phyloP scores from a whole-genome alignment of 2,329 filamentous ascomycete species.

The Ilyonectria destructans region DNA sequence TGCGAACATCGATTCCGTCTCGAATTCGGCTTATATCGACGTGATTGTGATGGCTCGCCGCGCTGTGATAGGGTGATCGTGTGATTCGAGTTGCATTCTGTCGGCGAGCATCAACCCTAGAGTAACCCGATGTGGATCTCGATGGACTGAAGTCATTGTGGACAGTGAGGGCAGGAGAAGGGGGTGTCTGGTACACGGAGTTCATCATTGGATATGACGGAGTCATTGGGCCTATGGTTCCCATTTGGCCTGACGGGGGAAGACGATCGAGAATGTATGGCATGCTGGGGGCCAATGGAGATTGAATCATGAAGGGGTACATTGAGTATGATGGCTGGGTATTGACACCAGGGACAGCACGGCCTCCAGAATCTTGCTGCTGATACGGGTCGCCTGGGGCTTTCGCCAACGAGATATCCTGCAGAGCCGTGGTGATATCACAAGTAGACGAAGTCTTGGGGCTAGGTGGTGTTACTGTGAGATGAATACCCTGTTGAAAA shows the following conservation, averaged over 20 bases:
- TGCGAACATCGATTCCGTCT: slow-evolving; percentile 80
- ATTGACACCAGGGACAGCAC: slow-evolving; percentile 36
- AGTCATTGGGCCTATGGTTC: slow-evolving; percentile 51
- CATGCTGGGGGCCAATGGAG: slow-evolving; percentile 48
- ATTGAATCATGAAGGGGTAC: slow-evolving; percentile 55
- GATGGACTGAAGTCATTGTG: slow-evolving; percentile 60
- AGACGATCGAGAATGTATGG: slow-evolving; percentile 52
- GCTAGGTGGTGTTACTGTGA: slow-evolving; percentile 43
- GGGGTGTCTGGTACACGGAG: slow-evolving; percentile 52
- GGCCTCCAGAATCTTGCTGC: slow-evolving; percentile 20
- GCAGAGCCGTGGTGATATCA: slow-evolving; percentile 37
- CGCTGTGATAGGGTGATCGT: slow-evolving; percentile 64
- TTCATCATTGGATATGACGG: slow-evolving; percentile 53
- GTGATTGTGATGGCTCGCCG: slow-evolving; percentile 71
- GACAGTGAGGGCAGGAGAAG: slow-evolving; percentile 54
- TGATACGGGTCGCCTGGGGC: slow-evolving; percentile 24
- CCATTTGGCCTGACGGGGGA: slow-evolving; percentile 34
- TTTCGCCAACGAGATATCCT: slow-evolving; percentile 41
- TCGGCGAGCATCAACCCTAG: slow-evolving; percentile 61
- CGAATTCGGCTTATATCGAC: slow-evolving; percentile 75
- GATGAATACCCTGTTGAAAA: slow-evolving; percentile 42
- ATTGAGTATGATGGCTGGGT: slow-evolving; percentile 48
- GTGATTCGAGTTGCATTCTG: slow-evolving; percentile 65
- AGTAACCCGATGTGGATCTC: slow-evolving; percentile 54
- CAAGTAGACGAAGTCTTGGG: slow-evolving; percentile 16